Evolutionary conservation across 176 grass and related monocot genomes (phyloP).

Genomic region (Musa beccarii): DNA sequence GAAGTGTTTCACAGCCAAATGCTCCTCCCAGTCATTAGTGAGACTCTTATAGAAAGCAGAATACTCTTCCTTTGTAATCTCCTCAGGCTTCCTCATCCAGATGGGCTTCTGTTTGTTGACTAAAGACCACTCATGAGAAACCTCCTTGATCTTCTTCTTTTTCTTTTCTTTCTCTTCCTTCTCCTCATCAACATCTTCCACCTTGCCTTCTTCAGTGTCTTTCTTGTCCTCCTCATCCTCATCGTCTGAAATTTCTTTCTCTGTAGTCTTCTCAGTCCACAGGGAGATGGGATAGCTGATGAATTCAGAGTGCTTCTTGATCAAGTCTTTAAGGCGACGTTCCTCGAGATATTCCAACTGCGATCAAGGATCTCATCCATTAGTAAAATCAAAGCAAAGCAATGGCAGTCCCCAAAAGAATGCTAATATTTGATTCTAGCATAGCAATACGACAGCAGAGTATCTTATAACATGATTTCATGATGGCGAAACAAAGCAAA

Average conservation of each 20-base stretch:
- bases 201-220: constrained; percentile 84
- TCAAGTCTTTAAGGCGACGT: constrained; percentile 79
- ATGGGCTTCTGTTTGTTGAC: constrained; percentile 98
- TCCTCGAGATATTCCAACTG: constrained; percentile 96
- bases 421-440: no score
- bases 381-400: not conserved
- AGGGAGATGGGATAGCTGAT: constrained; percentile 97
- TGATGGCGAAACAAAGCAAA: no score
- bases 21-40: constrained; percentile 98
- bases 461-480: no score
- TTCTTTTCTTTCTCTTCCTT: constrained; percentile 87
- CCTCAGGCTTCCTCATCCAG: constrained; percentile 99
- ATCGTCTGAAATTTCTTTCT: constrained; percentile 96
- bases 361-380: not conserved
- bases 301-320: constrained; percentile 98
- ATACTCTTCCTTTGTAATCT: constrained; percentile 96
- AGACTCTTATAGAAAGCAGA: constrained; percentile 96
- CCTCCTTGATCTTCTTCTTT: constrained; percentile 99
- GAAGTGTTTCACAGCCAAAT: constrained; percentile 91
- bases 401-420: not conserved
- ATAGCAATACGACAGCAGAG: no score
- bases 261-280: constrained; percentile 92
- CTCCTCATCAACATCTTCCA: constrained; percentile 88
- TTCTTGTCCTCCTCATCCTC: constrained; percentile 98
- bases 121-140: constrained; percentile 84